Conservation (phyloP, 1,284 basidiomycete genomes). For the Microbotryum violaceum region DNA sequence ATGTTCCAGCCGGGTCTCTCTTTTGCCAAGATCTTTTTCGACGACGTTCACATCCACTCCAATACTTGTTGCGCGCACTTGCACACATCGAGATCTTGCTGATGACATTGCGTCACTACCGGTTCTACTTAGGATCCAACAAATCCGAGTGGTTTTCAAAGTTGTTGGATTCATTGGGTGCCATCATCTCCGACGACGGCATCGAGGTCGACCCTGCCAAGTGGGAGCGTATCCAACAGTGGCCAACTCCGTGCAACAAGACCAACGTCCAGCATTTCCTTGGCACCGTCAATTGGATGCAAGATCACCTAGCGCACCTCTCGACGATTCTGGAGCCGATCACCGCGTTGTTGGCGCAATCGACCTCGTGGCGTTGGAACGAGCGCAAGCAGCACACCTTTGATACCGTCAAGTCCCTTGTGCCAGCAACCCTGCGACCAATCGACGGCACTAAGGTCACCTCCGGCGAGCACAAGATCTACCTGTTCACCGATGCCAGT, state of each 20-base stretch:
- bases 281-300: constrained; percentile 45
- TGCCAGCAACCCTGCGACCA: too few species aligned
- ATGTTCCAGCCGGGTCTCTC: constrained; percentile 38
- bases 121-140: constrained; percentile 33
- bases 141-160: constrained; percentile 35
- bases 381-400: too few species aligned
- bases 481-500: too few species aligned
- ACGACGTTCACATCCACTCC: constrained; percentile 42
- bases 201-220: constrained; percentile 38
- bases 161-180: too few species aligned
- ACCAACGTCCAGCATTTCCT: constrained; percentile 46
- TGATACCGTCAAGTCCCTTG: too few species aligned
- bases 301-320: constrained; percentile 43
- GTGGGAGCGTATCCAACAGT: constrained; percentile 30
- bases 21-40: constrained; percentile 40
- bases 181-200: constrained; percentile 37
- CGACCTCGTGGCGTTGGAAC: too few species aligned
- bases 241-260: constrained; percentile 37
- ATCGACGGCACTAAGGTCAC: too few species aligned
- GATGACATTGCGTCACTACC: constrained; percentile 18
- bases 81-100: constrained; percentile 37
- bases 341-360: constrained; percentile 36
- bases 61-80: constrained; percentile 38
- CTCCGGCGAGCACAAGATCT: too few species aligned
- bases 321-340: constrained; percentile 25